Evolutionary conservation across 129 eudicot genomes (phyloP).

Genomic region (Centrapalus pauciflorus): DNA sequence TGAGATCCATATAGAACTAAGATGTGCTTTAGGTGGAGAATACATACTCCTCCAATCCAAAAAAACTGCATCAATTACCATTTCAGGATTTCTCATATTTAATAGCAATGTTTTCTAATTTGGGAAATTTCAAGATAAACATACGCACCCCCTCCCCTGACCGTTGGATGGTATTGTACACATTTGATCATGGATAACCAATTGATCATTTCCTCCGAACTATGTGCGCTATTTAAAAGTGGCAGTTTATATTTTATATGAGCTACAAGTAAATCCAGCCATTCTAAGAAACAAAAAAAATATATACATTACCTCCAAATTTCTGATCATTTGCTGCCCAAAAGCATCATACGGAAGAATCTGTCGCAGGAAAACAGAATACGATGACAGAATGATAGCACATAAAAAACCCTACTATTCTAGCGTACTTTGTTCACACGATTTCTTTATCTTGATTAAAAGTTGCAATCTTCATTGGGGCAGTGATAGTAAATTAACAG

Average conservation of each 20-base stretch:
- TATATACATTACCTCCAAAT: constrained; percentile 66
- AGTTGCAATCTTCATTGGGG: not conserved
- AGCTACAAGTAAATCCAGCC: not conserved
- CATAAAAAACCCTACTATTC: not conserved
- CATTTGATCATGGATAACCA: not conserved
- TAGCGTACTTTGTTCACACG: too few relatives aligned
- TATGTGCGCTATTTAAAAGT: not conserved
- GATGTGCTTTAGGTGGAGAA: not conserved
- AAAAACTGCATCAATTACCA: not conserved
- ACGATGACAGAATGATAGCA: constrained; percentile 9
- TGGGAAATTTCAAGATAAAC: not conserved
- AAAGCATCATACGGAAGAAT: constrained; percentile 96
- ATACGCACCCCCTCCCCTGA: too few relatives aligned
- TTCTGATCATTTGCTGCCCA: constrained; percentile 97
- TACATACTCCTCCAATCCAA: not conserved
- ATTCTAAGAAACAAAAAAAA: not conserved
- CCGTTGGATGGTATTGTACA: not conserved
- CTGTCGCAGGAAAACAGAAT: constrained; percentile 38
- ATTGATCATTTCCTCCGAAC: not conserved
- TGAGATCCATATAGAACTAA: too few relatives aligned
- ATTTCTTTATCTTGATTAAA: not conserved
- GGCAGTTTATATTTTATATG: not conserved
- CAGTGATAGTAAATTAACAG: not conserved
- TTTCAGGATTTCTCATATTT: not conserved
- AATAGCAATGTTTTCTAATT: not conserved